phyloP scores from a whole-genome alignment of 495 filamentous ascomycete genomes.

The Penicillium fimorum region DNA sequence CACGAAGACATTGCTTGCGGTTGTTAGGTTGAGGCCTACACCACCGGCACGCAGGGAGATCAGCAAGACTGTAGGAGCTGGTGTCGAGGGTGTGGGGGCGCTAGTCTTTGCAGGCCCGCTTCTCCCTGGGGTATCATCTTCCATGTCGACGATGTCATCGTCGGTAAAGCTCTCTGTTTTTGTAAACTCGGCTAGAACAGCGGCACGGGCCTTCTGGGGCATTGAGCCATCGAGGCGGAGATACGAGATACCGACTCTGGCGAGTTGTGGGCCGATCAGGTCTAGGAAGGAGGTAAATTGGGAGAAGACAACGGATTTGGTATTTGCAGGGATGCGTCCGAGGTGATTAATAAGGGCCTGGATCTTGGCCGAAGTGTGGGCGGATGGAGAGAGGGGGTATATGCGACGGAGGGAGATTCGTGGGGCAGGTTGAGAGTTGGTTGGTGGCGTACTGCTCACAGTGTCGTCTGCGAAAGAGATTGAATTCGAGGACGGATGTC shows the following conservation, averaged over 20 bases:
- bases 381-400: conserved; percentile 61
- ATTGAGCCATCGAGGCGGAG: conserved; percentile 90
- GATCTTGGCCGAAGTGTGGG: conserved; percentile 76
- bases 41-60: conserved; percentile 88
- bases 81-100: conserved; percentile 22
- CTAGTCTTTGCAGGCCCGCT: conserved; percentile 22
- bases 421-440: conserved; percentile 41
- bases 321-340: conserved; percentile 61
- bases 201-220: conserved; percentile 76
- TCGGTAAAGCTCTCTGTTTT: conserved; percentile 39
- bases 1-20: conserved; percentile 86
- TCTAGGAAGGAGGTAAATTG: conserved; percentile 97
- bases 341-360: conserved; percentile 74
- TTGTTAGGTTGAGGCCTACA: conserved; percentile 89
- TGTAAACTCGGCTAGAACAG: conserved; percentile 69
- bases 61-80: conserved; percentile 58
- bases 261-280: conserved; percentile 77
- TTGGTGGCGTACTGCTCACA: conserved; percentile 32
- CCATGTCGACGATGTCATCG: conserved; percentile 36
- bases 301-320: conserved; percentile 92
- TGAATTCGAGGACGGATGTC: conserved; percentile 40
- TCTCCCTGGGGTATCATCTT: conserved; percentile 16
- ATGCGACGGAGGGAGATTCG: conserved; percentile 80
- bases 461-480: conserved; percentile 33
- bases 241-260: conserved; percentile 66